phyloP scores from a whole-genome alignment of 2,329 filamentous ascomycete genomes.

The Colletotrichum sp. region DNA sequence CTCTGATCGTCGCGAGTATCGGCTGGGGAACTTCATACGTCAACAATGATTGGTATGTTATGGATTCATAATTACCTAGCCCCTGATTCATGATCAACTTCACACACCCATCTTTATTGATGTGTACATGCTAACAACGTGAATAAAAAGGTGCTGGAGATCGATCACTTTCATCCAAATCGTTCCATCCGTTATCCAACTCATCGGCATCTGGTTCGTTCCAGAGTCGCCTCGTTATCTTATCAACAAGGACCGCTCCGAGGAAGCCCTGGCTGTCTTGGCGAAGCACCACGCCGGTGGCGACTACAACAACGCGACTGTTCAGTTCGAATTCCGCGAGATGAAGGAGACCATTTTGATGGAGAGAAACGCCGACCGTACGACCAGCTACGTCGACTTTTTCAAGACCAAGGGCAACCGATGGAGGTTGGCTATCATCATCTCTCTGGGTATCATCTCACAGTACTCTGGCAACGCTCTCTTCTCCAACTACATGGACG shows the following conservation, averaged over 20 bases:
- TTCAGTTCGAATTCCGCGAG: conserved; percentile 70
- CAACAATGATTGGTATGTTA: conserved; percentile 54
- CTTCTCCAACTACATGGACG: conserved; percentile 70
- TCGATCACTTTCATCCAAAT: conserved; percentile 70
- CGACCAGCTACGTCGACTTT: conserved; percentile 65
- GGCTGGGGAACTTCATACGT: conserved; percentile 68
- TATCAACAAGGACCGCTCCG: conserved; percentile 65
- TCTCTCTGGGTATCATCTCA: conserved; percentile 69
- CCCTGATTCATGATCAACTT: neutral
- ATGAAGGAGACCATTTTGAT: conserved; percentile 68
- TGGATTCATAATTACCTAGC: neutral
- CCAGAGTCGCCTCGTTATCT: conserved; percentile 73
- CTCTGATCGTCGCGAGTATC: conserved; percentile 62
- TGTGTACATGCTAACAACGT: neutral
- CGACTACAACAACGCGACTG: conserved; percentile 60
- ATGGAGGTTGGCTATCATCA: conserved; percentile 65
- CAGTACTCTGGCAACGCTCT: conserved; percentile 73
- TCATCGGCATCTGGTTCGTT: conserved; percentile 70
- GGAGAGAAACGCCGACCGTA: conserved; percentile 54
- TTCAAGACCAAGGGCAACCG: conserved; percentile 67
- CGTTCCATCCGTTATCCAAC: conserved; percentile 65
- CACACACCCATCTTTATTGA: neutral
- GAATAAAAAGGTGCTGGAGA: conserved; percentile 56
- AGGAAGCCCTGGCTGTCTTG: conserved; percentile 66
- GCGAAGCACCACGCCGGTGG: conserved; percentile 69